phyloP scores from a whole-genome alignment of 1,284 basidiomycete genomes.

The Pseudozyma sp. region DNA sequence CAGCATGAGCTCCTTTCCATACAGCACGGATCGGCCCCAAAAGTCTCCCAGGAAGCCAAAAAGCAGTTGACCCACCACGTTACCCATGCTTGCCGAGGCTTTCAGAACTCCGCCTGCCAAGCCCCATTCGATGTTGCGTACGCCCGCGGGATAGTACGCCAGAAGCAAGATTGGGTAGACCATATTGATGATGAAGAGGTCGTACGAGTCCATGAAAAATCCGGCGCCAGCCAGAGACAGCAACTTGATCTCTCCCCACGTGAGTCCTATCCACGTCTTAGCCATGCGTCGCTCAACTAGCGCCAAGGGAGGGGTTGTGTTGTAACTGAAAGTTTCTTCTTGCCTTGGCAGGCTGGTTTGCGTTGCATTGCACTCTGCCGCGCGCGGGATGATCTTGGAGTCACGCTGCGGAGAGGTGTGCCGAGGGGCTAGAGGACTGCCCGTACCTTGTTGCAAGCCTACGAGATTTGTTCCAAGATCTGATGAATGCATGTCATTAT shows the following conservation, averaged over 20 bases:
- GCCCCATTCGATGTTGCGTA: constrained; percentile 48
- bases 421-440: neutral
- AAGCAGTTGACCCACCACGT: constrained; percentile 50
- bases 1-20: constrained; percentile 57
- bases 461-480: too few relatives aligned
- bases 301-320: constrained; percentile 29
- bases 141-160: constrained; percentile 36
- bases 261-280: constrained; percentile 33
- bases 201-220: constrained; percentile 53
- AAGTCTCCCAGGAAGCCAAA: constrained; percentile 53
- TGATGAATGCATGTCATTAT: too few relatives aligned
- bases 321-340: constrained; percentile 18
- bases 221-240: constrained; percentile 50
- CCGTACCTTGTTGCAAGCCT: too few relatives aligned
- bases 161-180: constrained; percentile 44
- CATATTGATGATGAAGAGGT: constrained; percentile 59
- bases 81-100: constrained; percentile 56
- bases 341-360: neutral
- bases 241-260: constrained; percentile 54
- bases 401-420: neutral
- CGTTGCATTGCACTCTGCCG: neutral
- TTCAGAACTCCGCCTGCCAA: constrained; percentile 54
- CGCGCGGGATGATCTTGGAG: too few relatives aligned
- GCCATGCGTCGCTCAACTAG: constrained; percentile 46
- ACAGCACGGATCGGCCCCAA: constrained; percentile 52